Evolutionary conservation across 163 green algal species (phyloP).

Genomic region (Smithsoniella earleae): DNA sequence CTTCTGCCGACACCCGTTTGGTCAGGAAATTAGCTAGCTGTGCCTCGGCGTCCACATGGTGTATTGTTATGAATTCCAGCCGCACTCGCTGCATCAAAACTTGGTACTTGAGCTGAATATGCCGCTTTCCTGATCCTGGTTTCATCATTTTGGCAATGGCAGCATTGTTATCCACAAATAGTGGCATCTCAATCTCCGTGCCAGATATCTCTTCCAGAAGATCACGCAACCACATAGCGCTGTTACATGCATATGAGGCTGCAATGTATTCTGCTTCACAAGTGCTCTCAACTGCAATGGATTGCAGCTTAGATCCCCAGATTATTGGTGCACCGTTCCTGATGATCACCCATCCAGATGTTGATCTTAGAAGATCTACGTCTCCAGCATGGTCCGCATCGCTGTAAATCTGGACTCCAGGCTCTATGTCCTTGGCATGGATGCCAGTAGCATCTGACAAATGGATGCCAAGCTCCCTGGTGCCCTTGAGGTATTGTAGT

Average conservation of each 20-base stretch:
- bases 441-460: too few relatives aligned
- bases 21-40: too few relatives aligned
- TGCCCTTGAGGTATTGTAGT: conserved; percentile 38
- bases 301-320: conserved; percentile 43
- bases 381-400: conserved; percentile 41
- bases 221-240: conserved; percentile 39
- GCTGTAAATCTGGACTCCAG: conserved; percentile 33
- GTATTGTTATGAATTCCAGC: too few relatives aligned
- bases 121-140: too few relatives aligned
- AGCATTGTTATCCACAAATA: not conserved
- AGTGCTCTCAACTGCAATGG: conserved; percentile 38
- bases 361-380: conserved; percentile 33
- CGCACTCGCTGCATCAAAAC: too few relatives aligned
- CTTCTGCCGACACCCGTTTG: too few relatives aligned
- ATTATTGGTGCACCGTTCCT: conserved; percentile 34
- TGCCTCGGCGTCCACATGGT: too few relatives aligned
- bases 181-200: not conserved
- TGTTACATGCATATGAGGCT: conserved; percentile 34
- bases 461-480: conserved; percentile 30
- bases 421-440: not conserved
- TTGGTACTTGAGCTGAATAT: too few relatives aligned
- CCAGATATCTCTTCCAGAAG: conserved; percentile 35
- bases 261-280: conserved; percentile 51
- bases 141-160: not conserved
- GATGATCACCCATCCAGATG: conserved; percentile 37